Conservation (phyloP, 2,329 filamentous ascomycete species). For the Blumeriella jaapii region DNA sequence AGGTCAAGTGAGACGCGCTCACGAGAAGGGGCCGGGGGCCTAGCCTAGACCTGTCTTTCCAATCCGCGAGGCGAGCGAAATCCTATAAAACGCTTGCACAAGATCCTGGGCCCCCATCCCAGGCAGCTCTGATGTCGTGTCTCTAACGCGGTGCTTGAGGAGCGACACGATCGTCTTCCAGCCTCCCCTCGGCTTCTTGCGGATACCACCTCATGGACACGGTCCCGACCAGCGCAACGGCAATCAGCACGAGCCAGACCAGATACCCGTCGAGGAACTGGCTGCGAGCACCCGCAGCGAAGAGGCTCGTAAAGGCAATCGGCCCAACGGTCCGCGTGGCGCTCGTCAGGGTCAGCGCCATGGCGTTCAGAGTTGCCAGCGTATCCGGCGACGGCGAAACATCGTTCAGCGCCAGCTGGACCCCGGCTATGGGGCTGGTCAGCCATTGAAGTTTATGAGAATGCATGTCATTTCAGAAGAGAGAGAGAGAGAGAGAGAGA, state of each 20-base stretch:
- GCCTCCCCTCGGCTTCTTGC: slow-evolving; percentile 21
- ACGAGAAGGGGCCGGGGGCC: no score
- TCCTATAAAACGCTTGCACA: no score
- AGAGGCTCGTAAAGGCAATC: slow-evolving; percentile 54
- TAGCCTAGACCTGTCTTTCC: no score
- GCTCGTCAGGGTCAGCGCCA: slow-evolving; percentile 50
- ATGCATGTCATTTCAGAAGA: background rate
- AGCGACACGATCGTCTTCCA: slow-evolving; percentile 8
- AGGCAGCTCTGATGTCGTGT: no score
- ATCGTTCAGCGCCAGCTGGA: slow-evolving; percentile 66
- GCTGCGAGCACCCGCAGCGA: slow-evolving; percentile 51
- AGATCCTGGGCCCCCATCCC: no score
- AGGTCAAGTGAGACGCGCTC: no score
- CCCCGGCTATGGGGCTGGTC: slow-evolving; percentile 52
- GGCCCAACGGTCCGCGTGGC: slow-evolving; percentile 55
- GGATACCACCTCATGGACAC: slow-evolving; percentile 28
- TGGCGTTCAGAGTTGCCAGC: slow-evolving; percentile 60
- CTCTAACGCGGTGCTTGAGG: no score
- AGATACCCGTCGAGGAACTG: slow-evolving; percentile 54
- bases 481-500: slow-evolving; percentile 33
- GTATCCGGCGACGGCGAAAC: slow-evolving; percentile 52
- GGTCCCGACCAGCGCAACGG: slow-evolving; percentile 26
- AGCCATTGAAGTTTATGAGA: background rate
- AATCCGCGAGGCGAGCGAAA: no score
- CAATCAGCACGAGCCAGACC: slow-evolving; percentile 47